Conservation (phyloP, 257 asterid genomes). For the Vinca minor region DNA sequence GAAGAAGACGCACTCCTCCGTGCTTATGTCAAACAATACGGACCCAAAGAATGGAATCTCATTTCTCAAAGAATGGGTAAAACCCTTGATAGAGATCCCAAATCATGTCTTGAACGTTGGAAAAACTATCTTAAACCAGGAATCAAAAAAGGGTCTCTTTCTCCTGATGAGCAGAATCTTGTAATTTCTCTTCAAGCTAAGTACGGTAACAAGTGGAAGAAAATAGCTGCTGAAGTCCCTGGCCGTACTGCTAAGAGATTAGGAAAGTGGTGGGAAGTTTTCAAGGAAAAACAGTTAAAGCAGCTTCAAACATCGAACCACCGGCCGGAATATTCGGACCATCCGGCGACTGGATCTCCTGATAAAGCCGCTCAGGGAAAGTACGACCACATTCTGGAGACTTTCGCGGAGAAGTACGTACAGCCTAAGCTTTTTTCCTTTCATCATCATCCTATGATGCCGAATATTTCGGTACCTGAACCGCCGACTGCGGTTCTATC, state of each 20-base stretch:
- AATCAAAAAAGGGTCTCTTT: slow-evolving; percentile 59
- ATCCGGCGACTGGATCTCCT: slow-evolving; percentile 33
- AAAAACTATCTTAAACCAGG: slow-evolving; percentile 75
- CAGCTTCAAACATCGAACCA: slow-evolving; percentile 36
- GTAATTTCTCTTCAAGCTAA: slow-evolving; percentile 65
- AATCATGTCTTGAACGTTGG: slow-evolving; percentile 73
- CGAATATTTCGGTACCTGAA: slow-evolving; percentile 26
- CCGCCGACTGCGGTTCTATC: slow-evolving; percentile 45
- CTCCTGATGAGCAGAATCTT: slow-evolving; percentile 58
- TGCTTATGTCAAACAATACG: slow-evolving; percentile 73
- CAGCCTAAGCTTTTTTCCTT: slow-evolving; percentile 47
- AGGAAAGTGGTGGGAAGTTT: slow-evolving; percentile 96
- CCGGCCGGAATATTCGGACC: slow-evolving; percentile 16
- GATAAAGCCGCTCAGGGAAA: slow-evolving; percentile 53
- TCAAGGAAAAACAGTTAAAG: slow-evolving; percentile 72
- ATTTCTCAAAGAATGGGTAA: slow-evolving; percentile 56
- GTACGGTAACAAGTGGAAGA: slow-evolving; percentile 80
- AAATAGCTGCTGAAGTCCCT: slow-evolving; percentile 70
- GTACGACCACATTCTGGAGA: slow-evolving; percentile 67
- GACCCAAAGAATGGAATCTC: slow-evolving; percentile 79
- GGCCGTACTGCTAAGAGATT: slow-evolving; percentile 79
- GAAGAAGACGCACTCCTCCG: slow-evolving; percentile 79
- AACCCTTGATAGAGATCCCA: slow-evolving; percentile 66
- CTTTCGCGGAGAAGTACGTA: slow-evolving; percentile 76
- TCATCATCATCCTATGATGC: slow-evolving; percentile 20